Base-by-base conservation (phyloP, 176 grass and related monocot genomes). In the Leersia perrieri region DNA sequence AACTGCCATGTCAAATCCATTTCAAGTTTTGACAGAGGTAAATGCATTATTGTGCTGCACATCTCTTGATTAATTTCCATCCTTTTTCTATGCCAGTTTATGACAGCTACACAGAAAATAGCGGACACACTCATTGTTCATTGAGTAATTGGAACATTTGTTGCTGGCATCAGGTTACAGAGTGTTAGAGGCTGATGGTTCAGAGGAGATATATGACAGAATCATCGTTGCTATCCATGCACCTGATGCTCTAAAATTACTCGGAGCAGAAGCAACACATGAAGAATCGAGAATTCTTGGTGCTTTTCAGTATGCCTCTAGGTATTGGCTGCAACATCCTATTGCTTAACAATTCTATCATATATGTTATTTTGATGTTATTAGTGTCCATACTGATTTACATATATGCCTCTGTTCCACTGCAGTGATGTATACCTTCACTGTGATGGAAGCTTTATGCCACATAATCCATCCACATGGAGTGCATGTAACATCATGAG, bases 371-470 rank as follows among this genome's bases (percentile, higher is more conserved):
- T 41, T 41, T 41, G 11, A 41, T 41, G 11, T 41, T 41, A 41
- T n/a, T n/a, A n/a, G n/a, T n/a, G n/a, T n/a, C n/a, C n/a, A n/a
- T n/a, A n/a, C n/a, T n/a, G n/a, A n/a, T n/a, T n/a, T n/a, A n/a
- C n/a, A n/a, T n/a, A n/a, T n/a, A n/a, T n/a, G n/a, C n/a, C n/a
- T n/a, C n/a, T n/a, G n/a, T n/a, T 20, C n/a, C 58, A 42, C 42
- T 63, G 74, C 85, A 97, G 94, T 80, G 89, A 97, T 65, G 87
- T 94, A 82, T 97, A 97, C 87, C 91, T 97, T 62, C 94, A 97
- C 4, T 45, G 66, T 0, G 94, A 97, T 33, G 80, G 88, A 75
- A 92, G 63, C 29, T 74, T 94, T 63, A 94, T 97, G 94, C 94
- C 94, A 4, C 86, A 9, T 40, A 94, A 90, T 84, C 77, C 78